Evolutionary conservation across 345 rosid genomes (phyloP).

Genomic region (Excoecaria cochinchinensis): DNA sequence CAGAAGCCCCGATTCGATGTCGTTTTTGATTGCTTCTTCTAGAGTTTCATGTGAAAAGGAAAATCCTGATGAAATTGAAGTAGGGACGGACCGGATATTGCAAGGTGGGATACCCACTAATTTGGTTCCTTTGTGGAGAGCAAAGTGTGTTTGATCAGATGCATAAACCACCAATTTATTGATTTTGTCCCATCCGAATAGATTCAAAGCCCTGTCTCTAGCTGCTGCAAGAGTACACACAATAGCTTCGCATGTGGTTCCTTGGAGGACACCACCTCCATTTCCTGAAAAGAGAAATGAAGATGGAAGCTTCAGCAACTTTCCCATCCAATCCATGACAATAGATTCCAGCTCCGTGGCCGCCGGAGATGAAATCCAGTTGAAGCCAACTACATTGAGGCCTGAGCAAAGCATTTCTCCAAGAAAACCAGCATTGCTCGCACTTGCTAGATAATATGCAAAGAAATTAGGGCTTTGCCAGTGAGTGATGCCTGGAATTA

Average conservation of each 20-base stretch:
- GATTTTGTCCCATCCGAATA: conserved; percentile 13
- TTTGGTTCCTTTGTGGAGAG: conserved; percentile 12
- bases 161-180: conserved; percentile 29
- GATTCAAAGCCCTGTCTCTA: conserved; percentile 11
- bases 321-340: conserved; percentile 29
- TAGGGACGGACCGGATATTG: conserved; percentile 22
- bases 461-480: conserved; percentile 40
- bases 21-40: conserved; percentile 14
- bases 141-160: conserved; percentile 30
- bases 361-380: conserved; percentile 32
- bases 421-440: conserved; percentile 37
- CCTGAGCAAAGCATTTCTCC: conserved; percentile 34
- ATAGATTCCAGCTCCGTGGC: conserved; percentile 32
- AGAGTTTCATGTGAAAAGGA: conserved; percentile 15
- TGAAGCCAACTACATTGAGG: conserved; percentile 28
- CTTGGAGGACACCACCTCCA: conserved; percentile 29
- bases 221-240: conserved; percentile 23
- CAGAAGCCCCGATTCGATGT: conserved; percentile 25
- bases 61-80: conserved; percentile 26
- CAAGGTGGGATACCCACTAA: conserved; percentile 25
- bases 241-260: conserved; percentile 1
- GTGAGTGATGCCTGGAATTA: conserved; percentile 32
- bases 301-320: conserved; percentile 25
- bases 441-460: conserved; percentile 30
- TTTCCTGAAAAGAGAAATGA: conserved; percentile 12